These are phyloP conservation scores for Metschnikowia kunwiensis DNA, from an alignment of 805 yeast species.

Conservation along the genomic window DNA sequence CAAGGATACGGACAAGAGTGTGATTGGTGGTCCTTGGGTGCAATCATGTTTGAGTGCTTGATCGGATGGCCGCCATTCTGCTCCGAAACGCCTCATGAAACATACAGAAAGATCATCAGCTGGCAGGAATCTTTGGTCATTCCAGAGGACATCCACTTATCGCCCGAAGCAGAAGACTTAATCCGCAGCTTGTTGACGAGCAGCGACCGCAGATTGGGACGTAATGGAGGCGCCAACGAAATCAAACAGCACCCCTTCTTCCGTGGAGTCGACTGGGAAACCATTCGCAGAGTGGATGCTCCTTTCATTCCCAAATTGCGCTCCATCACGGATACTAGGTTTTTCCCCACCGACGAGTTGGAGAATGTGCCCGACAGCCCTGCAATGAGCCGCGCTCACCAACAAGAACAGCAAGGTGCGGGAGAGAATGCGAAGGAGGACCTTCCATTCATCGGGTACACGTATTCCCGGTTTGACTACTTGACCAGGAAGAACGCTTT, in stretches of 20 bases:
- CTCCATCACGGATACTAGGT: conserved; percentile 91
- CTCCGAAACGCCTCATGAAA: conserved; percentile 91
- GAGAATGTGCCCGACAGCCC: conserved; percentile 94
- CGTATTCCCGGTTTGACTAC: conserved; percentile 92
- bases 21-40: conserved; percentile 98
- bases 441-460: conserved; percentile 95
- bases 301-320: conserved; percentile 91
- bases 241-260: conserved; percentile 88
- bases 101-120: conserved; percentile 84
- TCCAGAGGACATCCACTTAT: conserved; percentile 88
- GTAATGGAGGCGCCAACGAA: conserved; percentile 89
- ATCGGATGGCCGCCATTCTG: conserved; percentile 98
- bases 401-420: conserved; percentile 55
- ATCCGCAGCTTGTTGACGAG: conserved; percentile 72
- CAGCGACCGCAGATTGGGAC: conserved; percentile 77
- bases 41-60: conserved; percentile 93
- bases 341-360: conserved; percentile 96
- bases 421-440: conserved; percentile 68
- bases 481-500: conserved; percentile 71
- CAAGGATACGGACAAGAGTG: conserved; percentile 97
- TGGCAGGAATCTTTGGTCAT: conserved; percentile 86
- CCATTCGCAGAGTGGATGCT: conserved; percentile 82
- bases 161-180: conserved; percentile 85
- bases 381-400: conserved; percentile 51
- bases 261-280: conserved; percentile 94